phyloP scores from a whole-genome alignment of 306 rosid genomes.

The Prunus dulcis region DNA sequence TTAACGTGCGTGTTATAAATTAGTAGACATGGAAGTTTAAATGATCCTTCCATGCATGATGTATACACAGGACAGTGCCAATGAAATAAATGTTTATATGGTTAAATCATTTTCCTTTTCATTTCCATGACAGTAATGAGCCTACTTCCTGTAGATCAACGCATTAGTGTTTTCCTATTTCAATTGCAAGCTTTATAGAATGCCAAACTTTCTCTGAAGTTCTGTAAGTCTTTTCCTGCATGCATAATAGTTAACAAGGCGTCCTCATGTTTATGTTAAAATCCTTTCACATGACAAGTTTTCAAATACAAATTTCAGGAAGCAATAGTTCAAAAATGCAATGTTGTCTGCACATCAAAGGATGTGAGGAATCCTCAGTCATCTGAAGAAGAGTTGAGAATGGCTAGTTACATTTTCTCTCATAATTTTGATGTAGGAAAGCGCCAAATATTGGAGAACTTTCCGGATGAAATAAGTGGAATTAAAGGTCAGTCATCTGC shows the following conservation, averaged over 20 bases:
- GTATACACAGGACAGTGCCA: not conserved
- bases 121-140: no score
- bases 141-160: not conserved
- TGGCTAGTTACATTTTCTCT: slow-evolving; percentile 46
- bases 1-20: not conserved
- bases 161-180: not conserved
- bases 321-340: slow-evolving; percentile 52
- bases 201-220: not conserved
- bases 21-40: not conserved
- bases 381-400: slow-evolving; percentile 37
- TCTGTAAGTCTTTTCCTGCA: not conserved
- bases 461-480: slow-evolving; percentile 41
- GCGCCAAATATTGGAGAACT: slow-evolving; percentile 26
- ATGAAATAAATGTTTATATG: not conserved
- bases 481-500: slow-evolving; percentile 41
- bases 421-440: slow-evolving; percentile 42
- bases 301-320: slow-evolving; percentile 42
- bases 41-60: not conserved
- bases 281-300: not conserved
- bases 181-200: not conserved
- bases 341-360: slow-evolving; percentile 52
- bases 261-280: not conserved
- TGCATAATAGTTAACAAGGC: not conserved
- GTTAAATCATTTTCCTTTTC: not conserved
- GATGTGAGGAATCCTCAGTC: slow-evolving; percentile 57